These are phyloP conservation scores for Cordyceps pruinosa DNA, from an alignment of 2,329 filamentous ascomycete species.

Conservation along the genomic window DNA sequence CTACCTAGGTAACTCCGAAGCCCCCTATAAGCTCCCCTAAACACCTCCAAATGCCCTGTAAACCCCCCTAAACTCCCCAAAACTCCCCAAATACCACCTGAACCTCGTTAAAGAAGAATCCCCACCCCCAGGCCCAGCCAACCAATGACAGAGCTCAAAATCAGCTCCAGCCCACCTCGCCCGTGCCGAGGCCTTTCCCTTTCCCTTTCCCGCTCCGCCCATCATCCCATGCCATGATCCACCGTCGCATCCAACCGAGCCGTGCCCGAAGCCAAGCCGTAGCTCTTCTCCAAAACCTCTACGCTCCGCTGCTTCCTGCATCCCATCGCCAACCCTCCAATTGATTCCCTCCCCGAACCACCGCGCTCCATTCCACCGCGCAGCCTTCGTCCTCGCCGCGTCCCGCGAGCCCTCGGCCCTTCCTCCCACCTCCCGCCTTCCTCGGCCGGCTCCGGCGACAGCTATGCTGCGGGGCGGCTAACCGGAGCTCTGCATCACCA, in stretches of 20 bases:
- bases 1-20: too few relatives aligned
- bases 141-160: not conserved
- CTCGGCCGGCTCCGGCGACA: slow-evolving; percentile 11
- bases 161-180: not conserved
- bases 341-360: not conserved
- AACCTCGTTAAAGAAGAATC: too few relatives aligned
- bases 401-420: not conserved
- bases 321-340: too few relatives aligned
- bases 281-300: not conserved
- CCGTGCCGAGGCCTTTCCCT: not conserved
- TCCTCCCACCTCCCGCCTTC: not conserved
- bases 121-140: too few relatives aligned
- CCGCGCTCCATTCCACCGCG: not conserved
- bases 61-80: too few relatives aligned
- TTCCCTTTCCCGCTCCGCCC: not conserved
- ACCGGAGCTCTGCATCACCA: slow-evolving; percentile 9
- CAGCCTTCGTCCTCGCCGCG: not conserved
- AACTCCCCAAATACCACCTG: too few relatives aligned
- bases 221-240: too few relatives aligned
- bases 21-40: too few relatives aligned
- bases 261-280: not conserved
- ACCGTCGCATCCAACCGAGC: slow-evolving; percentile 11
- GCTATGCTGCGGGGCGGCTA: slow-evolving; percentile 12
- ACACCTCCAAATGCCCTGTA: too few relatives aligned
- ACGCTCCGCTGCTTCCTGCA: too few relatives aligned